These are phyloP conservation scores for Syzygium jambos DNA, from an alignment of 345 rosid species.

Conservation along the genomic window DNA sequence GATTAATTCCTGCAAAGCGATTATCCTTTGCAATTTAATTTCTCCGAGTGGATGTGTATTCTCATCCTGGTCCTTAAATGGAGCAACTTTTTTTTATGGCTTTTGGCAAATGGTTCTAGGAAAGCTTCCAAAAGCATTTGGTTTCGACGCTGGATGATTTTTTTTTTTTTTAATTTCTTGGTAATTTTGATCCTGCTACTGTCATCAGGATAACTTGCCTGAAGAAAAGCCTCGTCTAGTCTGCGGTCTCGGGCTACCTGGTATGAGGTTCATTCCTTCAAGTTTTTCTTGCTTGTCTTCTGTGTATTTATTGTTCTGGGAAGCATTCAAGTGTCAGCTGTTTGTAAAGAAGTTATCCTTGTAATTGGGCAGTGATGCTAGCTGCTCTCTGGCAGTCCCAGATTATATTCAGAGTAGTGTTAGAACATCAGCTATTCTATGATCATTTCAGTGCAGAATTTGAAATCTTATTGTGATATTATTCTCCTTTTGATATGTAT, in stretches of 20 bases:
- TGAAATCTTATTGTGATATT: background rate
- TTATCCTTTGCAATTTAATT: background rate
- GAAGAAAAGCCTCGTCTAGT: constrained; percentile 51
- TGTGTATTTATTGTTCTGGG: background rate
- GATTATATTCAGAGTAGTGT: background rate
- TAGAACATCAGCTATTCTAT: background rate
- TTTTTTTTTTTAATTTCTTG: background rate
- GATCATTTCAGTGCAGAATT: background rate
- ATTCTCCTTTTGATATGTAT: background rate
- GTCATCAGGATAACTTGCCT: constrained; percentile 43
- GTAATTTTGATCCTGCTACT: background rate
- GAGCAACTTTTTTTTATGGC: background rate
- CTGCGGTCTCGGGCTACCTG: constrained; percentile 65
- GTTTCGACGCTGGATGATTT: background rate
- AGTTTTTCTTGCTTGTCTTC: background rate
- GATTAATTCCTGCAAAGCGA: background rate
- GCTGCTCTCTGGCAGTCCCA: background rate
- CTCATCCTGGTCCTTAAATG: background rate
- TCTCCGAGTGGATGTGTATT: background rate
- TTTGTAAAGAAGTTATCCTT: background rate
- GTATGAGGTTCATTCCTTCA: constrained; percentile 12
- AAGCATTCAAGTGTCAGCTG: background rate
- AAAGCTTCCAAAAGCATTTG: background rate
- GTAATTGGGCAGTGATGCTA: background rate
- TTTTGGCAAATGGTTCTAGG: background rate